Evolutionary conservation across 2,329 filamentous ascomycete genomes (phyloP), one percentile per base, ranked within the genome.

Genomic region (Paramyrothecium roridum): DNA sequence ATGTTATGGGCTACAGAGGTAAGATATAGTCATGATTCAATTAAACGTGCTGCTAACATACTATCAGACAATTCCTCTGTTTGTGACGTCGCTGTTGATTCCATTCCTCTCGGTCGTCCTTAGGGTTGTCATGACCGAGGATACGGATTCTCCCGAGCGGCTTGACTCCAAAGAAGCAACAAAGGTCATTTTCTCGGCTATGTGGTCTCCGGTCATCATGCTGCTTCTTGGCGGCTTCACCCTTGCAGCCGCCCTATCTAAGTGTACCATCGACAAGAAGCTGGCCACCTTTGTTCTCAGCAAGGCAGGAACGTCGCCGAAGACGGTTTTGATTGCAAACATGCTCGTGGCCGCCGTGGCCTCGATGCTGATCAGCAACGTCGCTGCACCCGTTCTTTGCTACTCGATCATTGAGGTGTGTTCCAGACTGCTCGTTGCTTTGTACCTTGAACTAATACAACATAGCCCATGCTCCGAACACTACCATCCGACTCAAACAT

Each of bases 161-260:
- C 80, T 99, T 8, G 81, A 83, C n/a, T 84, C 92, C 3, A 93
- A 93, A 69, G 82, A 85, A 47, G 93, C 95, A 0, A 91, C 93
- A 0, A 80, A 83, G 26, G 93, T 89, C 65, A 89, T 97, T 56
- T 98, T 99, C 65, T 82, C 91, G 4, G 88, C 95, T 23, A 99
- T 99, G 95, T 99, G 95, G 95, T 97, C 93, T 3, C 93, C 95
- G 0, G 95, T 99, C 54, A 99, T 99, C 63, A 98, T 99, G 95
- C 84, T 99, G 17, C 80, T 99, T 21, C 85, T 99, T 1, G 95
- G 95, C 63, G 95, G 95, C 33, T 99, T 99, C 68, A 96, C 95
- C 2, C 88, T 99, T 53, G 95, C 95, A 11, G 95, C 95, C 0
- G 96, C 95, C 0, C 76, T 99, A 54, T 96, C 92, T 50, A 99